Percentiles rank a stretch among this genome's conserved stretches.
Conservation (phyloP, 192 early-diverging fungal species). For the Backusella circina region DNA sequence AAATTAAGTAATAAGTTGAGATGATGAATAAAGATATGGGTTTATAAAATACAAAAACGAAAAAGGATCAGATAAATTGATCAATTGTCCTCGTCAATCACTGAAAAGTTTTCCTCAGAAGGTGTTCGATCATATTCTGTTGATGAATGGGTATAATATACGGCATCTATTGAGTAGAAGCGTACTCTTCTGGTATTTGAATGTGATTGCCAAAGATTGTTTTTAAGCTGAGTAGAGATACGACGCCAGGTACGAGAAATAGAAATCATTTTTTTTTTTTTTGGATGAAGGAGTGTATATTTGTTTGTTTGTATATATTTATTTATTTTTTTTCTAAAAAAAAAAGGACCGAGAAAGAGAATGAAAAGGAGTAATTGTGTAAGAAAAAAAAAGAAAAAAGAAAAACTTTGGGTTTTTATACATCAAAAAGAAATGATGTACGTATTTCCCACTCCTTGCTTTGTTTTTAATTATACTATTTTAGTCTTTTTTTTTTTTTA, state of each 20-base stretch:
- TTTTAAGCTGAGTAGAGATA: conserved; percentile 4
- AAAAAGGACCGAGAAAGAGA: neutral
- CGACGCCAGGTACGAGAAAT: conserved; percentile 15
- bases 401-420: neutral
- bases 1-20: neutral
- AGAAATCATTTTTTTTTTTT: conserved; percentile 11
- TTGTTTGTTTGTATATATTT: too few relatives aligned
- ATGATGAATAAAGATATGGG: neutral
- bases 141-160: conserved; percentile 14
- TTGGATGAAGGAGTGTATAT: neutral
- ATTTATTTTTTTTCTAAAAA: neutral
- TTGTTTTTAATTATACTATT: conserved; percentile 1
- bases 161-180: conserved; percentile 14
- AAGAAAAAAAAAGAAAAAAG: neutral
- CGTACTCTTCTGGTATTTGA: conserved; percentile 5
- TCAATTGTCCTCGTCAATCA: neutral
- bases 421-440: neutral
- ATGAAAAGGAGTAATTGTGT: neutral
- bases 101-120: neutral
- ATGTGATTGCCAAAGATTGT: conserved; percentile 1
- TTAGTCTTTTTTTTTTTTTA: neutral
- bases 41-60: neutral
- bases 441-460: neutral
- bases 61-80: neutral
- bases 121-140: conserved; percentile 18